A percentile compares a stretch with the other conserved stretches of the same genome.
These are phyloP conservation scores for Biscogniauxia sp. DNA, from an alignment of 2,329 filamentous ascomycete genomes.

Conservation along the genomic window DNA sequence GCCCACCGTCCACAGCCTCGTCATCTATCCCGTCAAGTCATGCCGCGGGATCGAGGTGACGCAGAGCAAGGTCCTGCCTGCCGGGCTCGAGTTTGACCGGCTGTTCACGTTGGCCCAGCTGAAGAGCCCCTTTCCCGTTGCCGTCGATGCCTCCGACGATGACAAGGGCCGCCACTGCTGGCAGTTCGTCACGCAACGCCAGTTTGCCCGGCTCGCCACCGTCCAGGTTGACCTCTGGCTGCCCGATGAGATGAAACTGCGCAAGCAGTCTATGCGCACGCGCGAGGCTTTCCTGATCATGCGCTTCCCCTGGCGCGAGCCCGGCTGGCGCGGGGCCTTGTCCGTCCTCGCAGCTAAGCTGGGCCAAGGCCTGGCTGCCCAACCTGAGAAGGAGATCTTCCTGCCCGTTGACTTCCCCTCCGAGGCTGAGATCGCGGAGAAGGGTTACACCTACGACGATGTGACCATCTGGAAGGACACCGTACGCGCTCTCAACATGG, in stretches of 20 bases:
- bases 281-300: constrained; percentile 62
- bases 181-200: constrained; percentile 69
- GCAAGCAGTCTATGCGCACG: constrained; percentile 50
- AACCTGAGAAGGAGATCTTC: constrained; percentile 62
- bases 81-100: constrained; percentile 75
- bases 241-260: constrained; percentile 58
- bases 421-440: constrained; percentile 52
- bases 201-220: constrained; percentile 68
- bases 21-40: constrained; percentile 81
- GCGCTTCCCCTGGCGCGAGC: constrained; percentile 60
- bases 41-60: constrained; percentile 74
- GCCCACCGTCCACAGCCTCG: constrained; percentile 58
- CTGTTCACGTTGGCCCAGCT: constrained; percentile 79
- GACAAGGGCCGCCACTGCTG: constrained; percentile 51
- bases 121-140: constrained; percentile 46
- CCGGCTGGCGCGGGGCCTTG: constrained; percentile 46
- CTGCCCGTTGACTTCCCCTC: constrained; percentile 64
- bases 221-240: constrained; percentile 68
- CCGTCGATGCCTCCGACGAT: constrained; percentile 32
- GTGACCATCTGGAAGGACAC: constrained; percentile 65
- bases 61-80: constrained; percentile 60
- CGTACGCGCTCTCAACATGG: constrained; percentile 54
- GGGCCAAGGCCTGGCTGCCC: constrained; percentile 44
- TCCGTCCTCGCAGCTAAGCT: constrained; percentile 50
- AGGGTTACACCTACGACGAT: constrained; percentile 58